phyloP scores from a whole-genome alignment of 2,329 filamentous ascomycete species.

The Verticillium tricorpus region DNA sequence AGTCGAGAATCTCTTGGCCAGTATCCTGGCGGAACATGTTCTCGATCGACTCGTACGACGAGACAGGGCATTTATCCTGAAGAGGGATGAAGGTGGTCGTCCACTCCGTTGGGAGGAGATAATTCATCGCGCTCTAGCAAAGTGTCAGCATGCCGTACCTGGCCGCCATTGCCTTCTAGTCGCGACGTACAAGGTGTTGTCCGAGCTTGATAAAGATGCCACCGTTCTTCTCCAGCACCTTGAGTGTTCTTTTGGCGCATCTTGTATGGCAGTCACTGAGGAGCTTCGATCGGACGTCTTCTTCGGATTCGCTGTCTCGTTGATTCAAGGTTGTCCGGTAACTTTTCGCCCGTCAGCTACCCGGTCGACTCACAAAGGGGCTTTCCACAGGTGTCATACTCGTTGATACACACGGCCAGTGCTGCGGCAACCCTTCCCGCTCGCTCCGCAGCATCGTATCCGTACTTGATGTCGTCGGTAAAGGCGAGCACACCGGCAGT shows the following conservation, averaged over 20 bases:
- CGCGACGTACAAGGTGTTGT: conserved; percentile 68
- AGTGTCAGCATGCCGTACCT: conserved; percentile 13
- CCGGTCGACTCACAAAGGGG: neutral
- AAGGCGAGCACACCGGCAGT: conserved; percentile 48
- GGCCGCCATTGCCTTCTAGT: neutral
- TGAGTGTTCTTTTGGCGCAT: conserved; percentile 83
- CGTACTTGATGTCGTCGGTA: conserved; percentile 68
- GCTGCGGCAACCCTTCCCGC: conserved; percentile 73
- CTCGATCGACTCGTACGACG: conserved; percentile 80
- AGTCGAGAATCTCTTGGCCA: conserved; percentile 69
- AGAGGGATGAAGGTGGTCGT: conserved; percentile 92
- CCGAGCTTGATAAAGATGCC: conserved; percentile 98
- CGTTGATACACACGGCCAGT: conserved; percentile 79
- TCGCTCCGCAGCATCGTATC: conserved; percentile 70
- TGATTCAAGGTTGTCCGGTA: conserved; percentile 82
- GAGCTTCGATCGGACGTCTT: conserved; percentile 59
- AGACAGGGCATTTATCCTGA: conserved; percentile 93
- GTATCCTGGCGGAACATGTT: conserved; percentile 85
- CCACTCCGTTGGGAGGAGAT: conserved; percentile 87
- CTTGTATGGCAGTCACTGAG: conserved; percentile 85
- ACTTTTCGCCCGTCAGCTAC: conserved; percentile 41
- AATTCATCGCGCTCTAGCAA: conserved; percentile 83
- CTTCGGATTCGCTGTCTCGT: conserved; percentile 56
- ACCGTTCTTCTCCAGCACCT: conserved; percentile 89
- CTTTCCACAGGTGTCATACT: conserved; percentile 47